Conservation (phyloP, 371 early-diverging fungal genomes). For the Rozella allomycis region DNA sequence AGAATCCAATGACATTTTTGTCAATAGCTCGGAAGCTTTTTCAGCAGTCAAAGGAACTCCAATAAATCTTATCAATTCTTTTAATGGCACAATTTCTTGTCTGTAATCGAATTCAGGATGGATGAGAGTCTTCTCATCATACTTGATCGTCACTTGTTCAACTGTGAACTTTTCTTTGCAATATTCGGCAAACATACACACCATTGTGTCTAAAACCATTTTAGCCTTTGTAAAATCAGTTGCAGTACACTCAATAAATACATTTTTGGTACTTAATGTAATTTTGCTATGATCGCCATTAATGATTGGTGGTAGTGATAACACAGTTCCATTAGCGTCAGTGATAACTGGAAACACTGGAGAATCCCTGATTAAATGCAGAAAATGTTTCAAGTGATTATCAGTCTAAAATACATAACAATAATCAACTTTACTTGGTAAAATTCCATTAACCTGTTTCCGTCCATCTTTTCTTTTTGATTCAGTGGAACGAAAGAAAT, state of each 20-base stretch:
- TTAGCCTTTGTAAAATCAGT: conserved; percentile 89
- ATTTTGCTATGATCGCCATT: conserved; percentile 97
- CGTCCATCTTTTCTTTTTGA: conserved; percentile 67
- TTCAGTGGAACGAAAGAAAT: conserved; percentile 89
- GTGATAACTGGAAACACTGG: conserved; percentile 82
- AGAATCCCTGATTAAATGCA: conserved; percentile 73
- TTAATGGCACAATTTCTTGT: conserved; percentile 40
- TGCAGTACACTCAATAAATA: conserved; percentile 97
- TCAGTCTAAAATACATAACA: conserved; percentile 18
- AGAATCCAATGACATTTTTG: conserved; percentile 70
- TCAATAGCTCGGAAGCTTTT: conserved; percentile 52
- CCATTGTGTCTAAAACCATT: conserved; percentile 72
- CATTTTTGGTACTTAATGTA: conserved; percentile 78
- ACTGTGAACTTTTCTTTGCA: conserved; percentile 74
- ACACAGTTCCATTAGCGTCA: conserved; percentile 60
- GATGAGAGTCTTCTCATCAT: conserved; percentile 42
- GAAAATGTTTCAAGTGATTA: conserved; percentile 65
- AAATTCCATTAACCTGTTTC: conserved; percentile 62
- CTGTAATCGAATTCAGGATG: conserved; percentile 54
- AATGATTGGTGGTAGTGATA: conserved; percentile 98
- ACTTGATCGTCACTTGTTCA: conserved; percentile 75
- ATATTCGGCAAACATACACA: conserved; percentile 84
- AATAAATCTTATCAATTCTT: conserved; percentile 68
- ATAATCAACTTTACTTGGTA: conserved; percentile 27
- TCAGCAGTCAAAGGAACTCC: conserved; percentile 39